phyloP scores from a whole-genome alignment of 352 stramenopile genomes.

The Thraustotheca clavata region DNA sequence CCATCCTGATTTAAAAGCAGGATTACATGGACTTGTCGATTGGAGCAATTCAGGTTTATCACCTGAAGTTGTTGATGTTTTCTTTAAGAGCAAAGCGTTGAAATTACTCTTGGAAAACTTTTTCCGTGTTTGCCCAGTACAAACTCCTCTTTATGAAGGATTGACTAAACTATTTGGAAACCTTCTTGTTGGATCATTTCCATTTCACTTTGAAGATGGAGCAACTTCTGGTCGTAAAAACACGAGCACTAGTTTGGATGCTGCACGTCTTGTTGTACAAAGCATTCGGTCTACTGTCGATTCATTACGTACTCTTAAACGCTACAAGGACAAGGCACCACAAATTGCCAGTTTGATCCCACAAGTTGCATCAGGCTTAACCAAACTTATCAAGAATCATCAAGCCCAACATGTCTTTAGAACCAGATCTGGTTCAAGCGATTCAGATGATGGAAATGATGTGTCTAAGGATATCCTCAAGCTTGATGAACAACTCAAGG shows the following conservation, averaged over 20 bases:
- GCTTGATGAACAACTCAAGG: constrained; percentile 20
- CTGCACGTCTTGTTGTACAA: constrained; percentile 16
- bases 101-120: constrained; percentile 52
- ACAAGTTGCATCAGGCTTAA: background rate
- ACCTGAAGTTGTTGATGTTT: constrained; percentile 52
- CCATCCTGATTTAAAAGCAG: constrained; percentile 57
- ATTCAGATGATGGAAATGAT: constrained; percentile 15
- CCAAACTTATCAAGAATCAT: constrained; percentile 7
- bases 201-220: background rate
- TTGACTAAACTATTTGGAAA: constrained; percentile 49
- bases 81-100: constrained; percentile 65
- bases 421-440: no score
- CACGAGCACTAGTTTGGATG: background rate
- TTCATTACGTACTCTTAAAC: constrained; percentile 10
- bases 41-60: constrained; percentile 59
- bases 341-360: background rate
- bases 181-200: constrained; percentile 7
- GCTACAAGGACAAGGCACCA: constrained; percentile 4
- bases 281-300: constrained; percentile 20
- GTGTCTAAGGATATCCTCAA: constrained; percentile 36
- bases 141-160: constrained; percentile 44
- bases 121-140: constrained; percentile 29
- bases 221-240: background rate
- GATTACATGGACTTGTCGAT: constrained; percentile 57
- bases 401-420: constrained; percentile 19